Conservation (phyloP, 345 rosid species). For the Euphorbia lathyris region DNA sequence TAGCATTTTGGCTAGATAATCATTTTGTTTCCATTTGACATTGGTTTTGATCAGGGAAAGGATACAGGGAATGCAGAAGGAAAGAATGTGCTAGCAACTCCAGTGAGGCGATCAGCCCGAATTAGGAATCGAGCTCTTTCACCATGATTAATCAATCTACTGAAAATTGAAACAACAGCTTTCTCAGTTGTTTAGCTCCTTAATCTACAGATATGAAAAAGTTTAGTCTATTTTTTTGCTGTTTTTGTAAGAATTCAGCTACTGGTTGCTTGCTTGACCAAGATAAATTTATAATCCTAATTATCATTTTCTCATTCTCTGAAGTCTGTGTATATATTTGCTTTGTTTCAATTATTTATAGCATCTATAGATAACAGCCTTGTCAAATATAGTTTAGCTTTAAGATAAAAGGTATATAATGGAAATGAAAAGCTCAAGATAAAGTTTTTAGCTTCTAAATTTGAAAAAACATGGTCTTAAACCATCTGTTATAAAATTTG, state of each 20-base stretch:
- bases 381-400: neutral
- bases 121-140: conserved; percentile 31
- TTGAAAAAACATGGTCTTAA: neutral
- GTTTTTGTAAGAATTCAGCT: neutral
- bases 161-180: conserved; percentile 25
- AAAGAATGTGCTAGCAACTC: conserved; percentile 20
- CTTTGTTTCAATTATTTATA: neutral
- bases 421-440: conserved; percentile 1
- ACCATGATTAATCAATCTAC: conserved; percentile 19
- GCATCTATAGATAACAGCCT: neutral
- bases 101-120: conserved; percentile 49
- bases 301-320: too few relatives aligned
- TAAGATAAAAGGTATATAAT: neutral
- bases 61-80: conserved; percentile 15
- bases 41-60: conserved; percentile 28
- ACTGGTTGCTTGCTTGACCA: too few relatives aligned
- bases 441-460: neutral
- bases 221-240: neutral
- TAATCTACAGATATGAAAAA: too few relatives aligned
- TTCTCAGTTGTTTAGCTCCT: conserved; percentile 32
- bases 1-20: neutral
- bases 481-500: neutral
- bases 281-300: too few relatives aligned
- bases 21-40: neutral
- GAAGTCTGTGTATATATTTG: neutral